Conservation (phyloP, 805 yeast genomes). For the Candida chilensis region DNA sequence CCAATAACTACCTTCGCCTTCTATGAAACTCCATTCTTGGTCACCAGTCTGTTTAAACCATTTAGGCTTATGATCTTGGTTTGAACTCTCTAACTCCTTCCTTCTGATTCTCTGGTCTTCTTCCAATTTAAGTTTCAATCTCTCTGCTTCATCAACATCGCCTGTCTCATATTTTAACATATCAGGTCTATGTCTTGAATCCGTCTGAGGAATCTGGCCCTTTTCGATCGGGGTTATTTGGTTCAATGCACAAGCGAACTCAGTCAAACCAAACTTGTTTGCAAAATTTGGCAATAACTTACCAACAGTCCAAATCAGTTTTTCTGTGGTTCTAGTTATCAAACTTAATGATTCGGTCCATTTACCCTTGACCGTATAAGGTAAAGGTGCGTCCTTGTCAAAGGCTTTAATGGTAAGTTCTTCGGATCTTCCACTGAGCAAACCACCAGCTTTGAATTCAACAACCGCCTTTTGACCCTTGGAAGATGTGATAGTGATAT, state of each 20-base stretch:
- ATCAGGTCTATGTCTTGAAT: constrained; percentile 87
- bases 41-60: constrained; percentile 48
- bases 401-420: constrained; percentile 37
- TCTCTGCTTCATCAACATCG: constrained; percentile 63
- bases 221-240: constrained; percentile 68
- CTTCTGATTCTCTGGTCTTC: constrained; percentile 76
- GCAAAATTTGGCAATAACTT: constrained; percentile 47
- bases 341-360: constrained; percentile 71
- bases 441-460: constrained; percentile 72
- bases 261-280: constrained; percentile 78
- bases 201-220: constrained; percentile 68
- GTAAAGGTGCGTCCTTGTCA: constrained; percentile 22
- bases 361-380: constrained; percentile 52
- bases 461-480: constrained; percentile 63
- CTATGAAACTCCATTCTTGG: constrained; percentile 44
- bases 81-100: constrained; percentile 37
- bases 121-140: constrained; percentile 58
- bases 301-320: constrained; percentile 64
- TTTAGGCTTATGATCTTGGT: constrained; percentile 40
- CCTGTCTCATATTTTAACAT: constrained; percentile 65
- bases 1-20: constrained; percentile 71
- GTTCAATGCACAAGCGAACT: constrained; percentile 73
- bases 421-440: constrained; percentile 81
- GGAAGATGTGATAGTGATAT: constrained; percentile 57
- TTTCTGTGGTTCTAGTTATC: constrained; percentile 26